Evolutionary conservation across 2,329 filamentous ascomycete genomes (phyloP), one percentile per base, ranked within the genome.

Genomic region (Talaromyces albobiverticillius): DNA sequence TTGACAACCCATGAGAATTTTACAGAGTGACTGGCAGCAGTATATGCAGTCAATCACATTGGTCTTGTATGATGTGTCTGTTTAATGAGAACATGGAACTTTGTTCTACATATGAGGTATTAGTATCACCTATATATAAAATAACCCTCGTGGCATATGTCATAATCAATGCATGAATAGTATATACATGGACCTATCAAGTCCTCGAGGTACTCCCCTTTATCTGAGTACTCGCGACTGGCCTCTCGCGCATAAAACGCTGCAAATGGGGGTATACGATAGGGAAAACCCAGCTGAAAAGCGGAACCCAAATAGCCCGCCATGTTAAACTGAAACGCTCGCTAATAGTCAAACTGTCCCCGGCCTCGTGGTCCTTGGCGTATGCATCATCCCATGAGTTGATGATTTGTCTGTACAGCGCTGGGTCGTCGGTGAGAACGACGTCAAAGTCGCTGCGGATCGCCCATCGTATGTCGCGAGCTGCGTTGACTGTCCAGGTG

Each of bases 401-500:
- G 42, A 43, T 40, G 7, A 59, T 53, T 4, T 34, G 38, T 9
- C 45, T 49, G 18, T 46, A 57, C 16, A 32, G 6, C 65, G 81
- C 81, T 1, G 89, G 89, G 61, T 96, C 85, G 65, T 96, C 92
- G 0, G 91, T 95, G 51, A 96, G 85, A 4, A 96, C 87, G 1
- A 89, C 92, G 62, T 95, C 89, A 1, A 95, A 74, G 3, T 71
- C 68, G 40, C 81, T 73, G 25, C 78, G 71, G 31, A 95, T 83
- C 59, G 84, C 81, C 90, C 90, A 96, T 62, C 84, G 81, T 92
- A 97, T 96, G 71, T 84, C 82, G 47, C 79, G 77, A 58, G 83
- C 81, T 13, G 87, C 81, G 67, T 97, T 96, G 48, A 96, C 88
- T 0, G 92, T 96, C 93, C 93, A 97, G 0, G 84, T 81, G 62